Evolutionary conservation across 352 stramenopile genomes (phyloP).

Genomic region (Phytopythium delawarense): DNA sequence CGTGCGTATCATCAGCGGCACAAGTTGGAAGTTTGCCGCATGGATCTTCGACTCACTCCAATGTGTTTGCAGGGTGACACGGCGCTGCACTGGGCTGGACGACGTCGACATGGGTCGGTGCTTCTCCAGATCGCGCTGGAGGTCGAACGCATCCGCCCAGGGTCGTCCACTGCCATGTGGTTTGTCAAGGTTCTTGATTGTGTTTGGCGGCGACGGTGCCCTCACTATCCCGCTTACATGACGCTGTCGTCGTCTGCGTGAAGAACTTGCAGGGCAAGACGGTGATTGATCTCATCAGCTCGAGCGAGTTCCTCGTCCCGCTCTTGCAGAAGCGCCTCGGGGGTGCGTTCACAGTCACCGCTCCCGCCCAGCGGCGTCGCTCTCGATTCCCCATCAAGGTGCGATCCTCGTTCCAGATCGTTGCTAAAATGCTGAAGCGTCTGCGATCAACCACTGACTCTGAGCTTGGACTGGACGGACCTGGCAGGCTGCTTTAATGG

Average conservation of each 20-base stretch:
- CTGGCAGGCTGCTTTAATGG: conserved; percentile 4
- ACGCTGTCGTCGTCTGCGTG: not conserved
- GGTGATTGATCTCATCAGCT: conserved; percentile 41
- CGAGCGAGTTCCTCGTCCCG: conserved; percentile 31
- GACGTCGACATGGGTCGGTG: conserved; percentile 44
- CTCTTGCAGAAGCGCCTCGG: conserved; percentile 48
- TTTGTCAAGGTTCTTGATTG: conserved; percentile 35
- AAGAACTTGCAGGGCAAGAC: conserved; percentile 62
- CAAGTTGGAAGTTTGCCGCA: not conserved
- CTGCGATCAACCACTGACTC: not conserved
- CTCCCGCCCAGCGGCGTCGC: conserved; percentile 22
- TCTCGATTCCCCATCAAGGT: conserved; percentile 25
- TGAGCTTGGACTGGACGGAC: not conserved
- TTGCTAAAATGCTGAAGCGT: not conserved
- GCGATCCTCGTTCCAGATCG: no score
- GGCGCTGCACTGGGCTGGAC: conserved; percentile 63
- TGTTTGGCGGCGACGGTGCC: not conserved
- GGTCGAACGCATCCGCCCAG: conserved; percentile 23
- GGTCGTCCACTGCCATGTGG: conserved; percentile 31
- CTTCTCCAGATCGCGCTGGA: conserved; percentile 42
- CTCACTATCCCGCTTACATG: not conserved
- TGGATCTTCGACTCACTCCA: not conserved
- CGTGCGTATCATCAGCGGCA: conserved; percentile 13
- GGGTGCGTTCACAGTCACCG: conserved; percentile 13
- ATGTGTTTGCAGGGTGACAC: conserved; percentile 46